A percentile compares a stretch with the other conserved stretches of the same genome.
Evolutionary conservation across 2,329 filamentous ascomycete genomes (phyloP).

Genomic region (Botryosphaeria dothidea): DNA sequence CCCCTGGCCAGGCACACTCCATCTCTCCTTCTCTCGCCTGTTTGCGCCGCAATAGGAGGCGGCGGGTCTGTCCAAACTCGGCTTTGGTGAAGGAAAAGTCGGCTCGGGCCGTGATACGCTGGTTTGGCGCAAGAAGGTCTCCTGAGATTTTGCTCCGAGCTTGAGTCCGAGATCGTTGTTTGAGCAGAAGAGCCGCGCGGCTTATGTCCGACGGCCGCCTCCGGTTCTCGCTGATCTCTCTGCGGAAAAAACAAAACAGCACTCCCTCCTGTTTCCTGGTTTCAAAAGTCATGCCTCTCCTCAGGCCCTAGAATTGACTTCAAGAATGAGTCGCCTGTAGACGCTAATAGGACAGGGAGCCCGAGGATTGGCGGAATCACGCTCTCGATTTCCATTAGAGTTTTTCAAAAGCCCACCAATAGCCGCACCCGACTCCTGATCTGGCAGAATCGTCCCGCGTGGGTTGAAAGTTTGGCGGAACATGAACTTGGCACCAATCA

Average conservation of each 20-base stretch:
- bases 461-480: background rate
- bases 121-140: background rate
- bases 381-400: no score
- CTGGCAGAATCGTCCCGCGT: background rate
- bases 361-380: background rate
- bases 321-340: no score
- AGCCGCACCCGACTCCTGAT: background rate
- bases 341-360: no score
- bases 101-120: background rate
- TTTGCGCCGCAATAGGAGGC: conserved; percentile 32
- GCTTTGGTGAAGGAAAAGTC: background rate
- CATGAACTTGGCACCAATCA: background rate
- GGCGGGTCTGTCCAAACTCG: background rate
- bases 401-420: background rate
- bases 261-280: background rate
- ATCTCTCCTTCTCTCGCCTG: conserved; percentile 25
- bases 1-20: background rate
- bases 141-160: conserved; percentile 2
- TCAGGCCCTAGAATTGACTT: no score
- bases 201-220: background rate
- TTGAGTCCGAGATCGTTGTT: background rate
- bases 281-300: background rate
- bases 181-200: background rate
- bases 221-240: background rate
- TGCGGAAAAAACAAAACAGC: background rate